Evolutionary conservation across 805 yeast genomes (phyloP), one percentile per base, ranked within the genome.

Genomic region (Kluyveromyces aestuarii): DNA sequence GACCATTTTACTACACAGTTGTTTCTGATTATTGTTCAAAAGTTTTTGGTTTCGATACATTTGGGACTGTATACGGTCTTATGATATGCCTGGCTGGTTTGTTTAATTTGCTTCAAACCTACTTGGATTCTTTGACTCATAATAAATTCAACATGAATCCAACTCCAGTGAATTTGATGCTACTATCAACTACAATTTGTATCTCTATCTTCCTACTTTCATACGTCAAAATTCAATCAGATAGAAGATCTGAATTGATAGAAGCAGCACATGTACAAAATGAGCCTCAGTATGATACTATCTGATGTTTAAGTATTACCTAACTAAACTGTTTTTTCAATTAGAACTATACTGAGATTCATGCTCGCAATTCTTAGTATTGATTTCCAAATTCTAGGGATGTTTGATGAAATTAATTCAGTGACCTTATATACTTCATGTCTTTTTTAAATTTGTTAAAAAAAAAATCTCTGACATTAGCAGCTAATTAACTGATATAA

Each of bases 1-100:
- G 98, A 64, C 96, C 98, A 10, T 86, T 90, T 61, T 89, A 86
- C 61, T 91, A 90, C 67, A 90, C 98, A 1, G 87, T 95, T 1
- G 87, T 89, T 7, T 85, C 96, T 1, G 97, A 91, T 66, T 88
- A 82, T 64, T 79, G 89, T 59, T 95, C 96, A 27, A 90, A 90
- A 63, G 91, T 90, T 33, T 90, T 91, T 69, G 98, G 98, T 0
- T 89, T 85, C 66, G 82, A 80, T 48, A 88, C 95, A 1, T 90
- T 91, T 67, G 97, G 97, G 37, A 85, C 89, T 1, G 82, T 91
- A 7, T 91, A 91, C 61, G 98, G 98, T 1, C 68, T 90, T 17
- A 74, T 89, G 58, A 87, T 89, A 59, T 82, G 89, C 50, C 71
- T 85, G 51, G 80, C 95, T 14, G 97, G 97, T 6, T 51, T 84